Conservation (phyloP, 192 early-diverging fungal species). For the Entomortierella lignicola region DNA sequence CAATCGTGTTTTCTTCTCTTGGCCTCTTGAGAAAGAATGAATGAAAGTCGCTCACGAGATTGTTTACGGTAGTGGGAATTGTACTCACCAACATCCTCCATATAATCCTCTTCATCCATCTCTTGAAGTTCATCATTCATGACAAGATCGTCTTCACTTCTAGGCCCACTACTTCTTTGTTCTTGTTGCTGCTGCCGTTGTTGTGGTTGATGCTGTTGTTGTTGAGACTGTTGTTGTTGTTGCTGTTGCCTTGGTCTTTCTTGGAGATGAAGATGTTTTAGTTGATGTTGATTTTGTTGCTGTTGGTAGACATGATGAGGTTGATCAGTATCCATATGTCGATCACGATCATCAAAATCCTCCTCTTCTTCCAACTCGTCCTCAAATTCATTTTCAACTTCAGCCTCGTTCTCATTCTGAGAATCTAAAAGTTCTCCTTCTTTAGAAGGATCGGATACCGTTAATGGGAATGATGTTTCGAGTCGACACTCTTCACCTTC, state of each 20-base stretch:
- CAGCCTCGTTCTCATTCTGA: conserved; percentile 3
- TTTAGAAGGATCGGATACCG: conserved; percentile 52
- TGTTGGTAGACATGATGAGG: not conserved
- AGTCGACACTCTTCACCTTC: conserved; percentile 59
- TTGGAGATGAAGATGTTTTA: not conserved
- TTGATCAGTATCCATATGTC: not conserved
- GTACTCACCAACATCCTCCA: not conserved
- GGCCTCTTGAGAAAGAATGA: conserved; percentile 13
- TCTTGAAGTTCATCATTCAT: conserved; percentile 12
- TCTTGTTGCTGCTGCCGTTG: not conserved
- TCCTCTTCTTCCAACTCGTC: conserved; percentile 15
- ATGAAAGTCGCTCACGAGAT: conserved; percentile 10
- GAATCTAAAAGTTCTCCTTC: conserved; percentile 46
- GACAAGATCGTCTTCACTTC: not conserved
- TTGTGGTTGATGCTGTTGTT: conserved; percentile 1
- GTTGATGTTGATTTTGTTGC: conserved; percentile 1
- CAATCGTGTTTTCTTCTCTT: conserved; percentile 26
- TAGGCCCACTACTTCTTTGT: not conserved
- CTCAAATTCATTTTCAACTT: conserved; percentile 16
- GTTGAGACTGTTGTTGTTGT: conserved; percentile 4
- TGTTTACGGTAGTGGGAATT: conserved; percentile 3
- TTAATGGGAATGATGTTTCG: conserved; percentile 57
- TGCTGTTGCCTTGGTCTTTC: not conserved
- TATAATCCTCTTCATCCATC: not conserved
- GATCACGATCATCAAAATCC: not conserved